phyloP scores from a whole-genome alignment of 352 stramenopile genomes.

The Phytopythium aichiense region DNA sequence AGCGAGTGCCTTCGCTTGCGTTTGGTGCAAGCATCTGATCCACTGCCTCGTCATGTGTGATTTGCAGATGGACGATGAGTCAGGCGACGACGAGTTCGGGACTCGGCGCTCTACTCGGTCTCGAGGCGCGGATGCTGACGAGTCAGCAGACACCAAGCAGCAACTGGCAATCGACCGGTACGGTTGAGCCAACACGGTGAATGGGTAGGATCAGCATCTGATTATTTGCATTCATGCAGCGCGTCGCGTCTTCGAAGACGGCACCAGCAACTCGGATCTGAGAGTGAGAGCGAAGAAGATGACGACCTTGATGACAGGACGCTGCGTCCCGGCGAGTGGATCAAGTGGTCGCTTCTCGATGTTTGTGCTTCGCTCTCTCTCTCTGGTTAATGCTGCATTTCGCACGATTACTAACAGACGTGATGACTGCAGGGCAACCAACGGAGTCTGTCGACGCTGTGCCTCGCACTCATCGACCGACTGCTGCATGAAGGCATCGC shows the following conservation, averaged over 20 bases:
- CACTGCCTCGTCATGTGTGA: neutral
- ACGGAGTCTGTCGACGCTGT: conserved; percentile 45
- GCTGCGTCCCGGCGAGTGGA: conserved; percentile 38
- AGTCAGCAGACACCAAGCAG: conserved; percentile 15
- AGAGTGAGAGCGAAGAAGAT: conserved; percentile 36
- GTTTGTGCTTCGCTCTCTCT: conserved; percentile 10
- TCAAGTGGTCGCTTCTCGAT: conserved; percentile 66
- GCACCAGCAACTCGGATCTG: conserved; percentile 33
- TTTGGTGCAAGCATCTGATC: conserved; percentile 2
- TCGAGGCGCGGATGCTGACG: conserved; percentile 4
- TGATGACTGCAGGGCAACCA: conserved; percentile 17
- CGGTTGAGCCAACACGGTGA: neutral
- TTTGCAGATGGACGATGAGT: conserved; percentile 20
- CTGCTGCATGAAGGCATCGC: conserved; percentile 73
- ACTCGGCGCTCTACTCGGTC: conserved; percentile 4
- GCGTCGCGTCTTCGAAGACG: conserved; percentile 62
- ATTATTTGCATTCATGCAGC: conserved; percentile 20
- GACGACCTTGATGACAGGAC: conserved; percentile 12
- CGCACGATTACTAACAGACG: neutral
- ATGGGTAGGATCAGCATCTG: neutral
- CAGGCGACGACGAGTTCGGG: conserved; percentile 6
- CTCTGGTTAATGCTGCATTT: neutral
- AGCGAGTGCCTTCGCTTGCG: neutral
- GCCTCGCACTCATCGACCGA: conserved; percentile 50
- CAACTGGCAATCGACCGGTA: conserved; percentile 9